Percentiles rank a stretch among this genome's conserved stretches.
Conservation (phyloP, 2,329 filamentous ascomycete genomes). For the Penicillium sp. region DNA sequence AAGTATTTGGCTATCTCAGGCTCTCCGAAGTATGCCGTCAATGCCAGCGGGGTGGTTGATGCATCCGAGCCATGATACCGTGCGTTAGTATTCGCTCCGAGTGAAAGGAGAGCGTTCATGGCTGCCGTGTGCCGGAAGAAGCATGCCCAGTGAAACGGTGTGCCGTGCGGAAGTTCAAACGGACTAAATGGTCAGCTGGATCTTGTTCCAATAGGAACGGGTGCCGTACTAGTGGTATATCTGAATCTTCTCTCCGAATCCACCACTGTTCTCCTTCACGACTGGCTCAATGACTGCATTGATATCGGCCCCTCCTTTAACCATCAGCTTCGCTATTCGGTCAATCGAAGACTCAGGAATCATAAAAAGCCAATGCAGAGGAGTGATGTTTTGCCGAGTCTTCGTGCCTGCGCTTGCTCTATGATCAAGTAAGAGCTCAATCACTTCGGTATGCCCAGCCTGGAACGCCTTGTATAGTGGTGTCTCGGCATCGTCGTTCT, state of each 20-base stretch:
- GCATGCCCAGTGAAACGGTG: slow-evolving; percentile 31
- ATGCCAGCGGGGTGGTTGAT: slow-evolving; percentile 25
- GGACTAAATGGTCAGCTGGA: slow-evolving; percentile 21
- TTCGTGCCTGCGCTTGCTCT: slow-evolving; percentile 21
- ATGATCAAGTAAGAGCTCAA: slow-evolving; percentile 25
- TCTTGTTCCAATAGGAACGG: not conserved
- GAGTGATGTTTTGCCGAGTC: slow-evolving; percentile 22
- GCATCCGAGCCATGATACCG: slow-evolving; percentile 21
- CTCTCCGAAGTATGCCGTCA: slow-evolving; percentile 27
- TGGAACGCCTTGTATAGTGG: slow-evolving; percentile 32
- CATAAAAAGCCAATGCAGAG: slow-evolving; percentile 31
- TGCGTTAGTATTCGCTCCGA: slow-evolving; percentile 28
- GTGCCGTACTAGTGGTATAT: slow-evolving; percentile 30
- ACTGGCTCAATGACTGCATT: slow-evolving; percentile 23
- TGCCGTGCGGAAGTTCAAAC: slow-evolving; percentile 30
- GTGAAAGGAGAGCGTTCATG: slow-evolving; percentile 24
- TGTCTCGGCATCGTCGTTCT: slow-evolving; percentile 30
- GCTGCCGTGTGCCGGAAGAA: slow-evolving; percentile 23
- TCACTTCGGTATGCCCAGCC: slow-evolving; percentile 27
- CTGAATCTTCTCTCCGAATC: slow-evolving; percentile 22
- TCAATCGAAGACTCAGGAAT: slow-evolving; percentile 18
- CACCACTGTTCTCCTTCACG: slow-evolving; percentile 19
- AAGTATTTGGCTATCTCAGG: slow-evolving; percentile 18
- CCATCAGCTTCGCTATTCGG: slow-evolving; percentile 20
- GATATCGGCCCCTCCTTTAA: slow-evolving; percentile 23